A percentile compares a stretch with the other conserved stretches of the same genome.
Evolutionary conservation across 805 yeast genomes (phyloP).

Genomic region (Lipomyces sp.): DNA sequence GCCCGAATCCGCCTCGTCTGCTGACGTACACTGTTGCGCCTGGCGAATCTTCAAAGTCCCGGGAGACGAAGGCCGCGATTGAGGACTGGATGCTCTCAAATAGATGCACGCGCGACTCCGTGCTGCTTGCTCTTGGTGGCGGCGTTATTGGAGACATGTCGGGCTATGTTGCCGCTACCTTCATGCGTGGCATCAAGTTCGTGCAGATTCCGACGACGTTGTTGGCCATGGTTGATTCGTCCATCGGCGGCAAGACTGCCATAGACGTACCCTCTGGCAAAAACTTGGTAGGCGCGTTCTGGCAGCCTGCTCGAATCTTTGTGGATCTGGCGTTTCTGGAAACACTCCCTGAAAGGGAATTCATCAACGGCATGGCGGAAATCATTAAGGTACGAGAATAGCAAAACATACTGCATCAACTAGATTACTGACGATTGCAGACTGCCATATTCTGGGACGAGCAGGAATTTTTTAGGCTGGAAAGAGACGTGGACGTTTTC

Average conservation of each 20-base stretch:
- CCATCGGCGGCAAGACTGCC: slow-evolving; percentile 98
- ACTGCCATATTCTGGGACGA: slow-evolving; percentile 99
- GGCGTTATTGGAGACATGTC: slow-evolving; percentile 99
- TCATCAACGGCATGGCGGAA: slow-evolving; percentile 97
- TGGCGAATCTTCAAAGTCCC: slow-evolving; percentile 85
- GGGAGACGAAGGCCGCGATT: slow-evolving; percentile 85
- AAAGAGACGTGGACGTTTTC: slow-evolving; percentile 66
- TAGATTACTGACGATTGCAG: slow-evolving; percentile 19
- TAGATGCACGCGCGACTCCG: slow-evolving; percentile 95
- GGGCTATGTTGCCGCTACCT: slow-evolving; percentile 98
- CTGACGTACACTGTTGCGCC: slow-evolving; percentile 77
- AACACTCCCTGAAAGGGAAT: slow-evolving; percentile 88
- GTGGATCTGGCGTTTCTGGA: slow-evolving; percentile 84
- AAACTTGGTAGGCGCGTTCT: slow-evolving; percentile 93
- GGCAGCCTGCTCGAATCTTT: slow-evolving; percentile 89
- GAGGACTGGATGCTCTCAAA: slow-evolving; percentile 80
- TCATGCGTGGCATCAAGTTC: slow-evolving; percentile 95
- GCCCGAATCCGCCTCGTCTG: slow-evolving; percentile 55
- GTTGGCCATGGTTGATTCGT: slow-evolving; percentile 95
- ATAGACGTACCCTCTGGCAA: slow-evolving; percentile 95
- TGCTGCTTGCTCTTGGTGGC: slow-evolving; percentile 92
- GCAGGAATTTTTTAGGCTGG: slow-evolving; percentile 78
- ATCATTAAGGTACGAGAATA: slow-evolving; percentile 59
- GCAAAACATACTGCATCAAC: not conserved
- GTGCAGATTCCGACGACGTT: slow-evolving; percentile 92